Evolutionary conservation across 257 asterid species (phyloP).

Genomic region (Gentiana straminea): DNA sequence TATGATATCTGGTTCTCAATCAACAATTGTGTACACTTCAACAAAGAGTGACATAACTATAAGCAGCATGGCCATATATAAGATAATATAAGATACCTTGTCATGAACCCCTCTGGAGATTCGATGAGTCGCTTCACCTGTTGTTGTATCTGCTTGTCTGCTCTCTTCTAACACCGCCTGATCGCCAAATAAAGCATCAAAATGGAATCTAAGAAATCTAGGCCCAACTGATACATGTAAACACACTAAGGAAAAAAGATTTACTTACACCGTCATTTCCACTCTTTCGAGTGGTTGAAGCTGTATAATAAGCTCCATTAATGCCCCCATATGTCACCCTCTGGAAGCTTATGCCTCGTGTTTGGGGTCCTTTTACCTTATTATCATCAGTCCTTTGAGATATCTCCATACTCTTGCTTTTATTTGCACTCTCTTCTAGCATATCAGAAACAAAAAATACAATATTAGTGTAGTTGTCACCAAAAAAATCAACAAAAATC

Average conservation of each 20-base stretch:
- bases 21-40: no score
- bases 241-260: background rate
- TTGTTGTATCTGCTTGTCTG: conserved; percentile 68
- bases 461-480: no score
- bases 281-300: conserved; percentile 40
- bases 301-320: conserved; percentile 56
- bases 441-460: background rate
- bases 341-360: conserved; percentile 39
- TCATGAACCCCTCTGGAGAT: conserved; percentile 76
- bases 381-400: conserved; percentile 7
- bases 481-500: no score
- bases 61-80: background rate
- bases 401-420: conserved; percentile 13
- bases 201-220: background rate
- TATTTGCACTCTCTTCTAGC: conserved; percentile 22
- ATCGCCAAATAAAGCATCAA: background rate
- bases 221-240: background rate
- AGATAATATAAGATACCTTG: conserved; percentile 33
- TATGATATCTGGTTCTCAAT: no score
- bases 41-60: no score
- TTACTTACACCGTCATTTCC: conserved; percentile 63
- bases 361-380: conserved; percentile 15
- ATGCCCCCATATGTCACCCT: conserved; percentile 78
- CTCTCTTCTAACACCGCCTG: conserved; percentile 69
- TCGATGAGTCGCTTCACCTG: conserved; percentile 72